A percentile compares a stretch with the other conserved stretches of the same genome.
phyloP scores from a whole-genome alignment of 257 asterid genomes.

The Nicotiana otophora region DNA sequence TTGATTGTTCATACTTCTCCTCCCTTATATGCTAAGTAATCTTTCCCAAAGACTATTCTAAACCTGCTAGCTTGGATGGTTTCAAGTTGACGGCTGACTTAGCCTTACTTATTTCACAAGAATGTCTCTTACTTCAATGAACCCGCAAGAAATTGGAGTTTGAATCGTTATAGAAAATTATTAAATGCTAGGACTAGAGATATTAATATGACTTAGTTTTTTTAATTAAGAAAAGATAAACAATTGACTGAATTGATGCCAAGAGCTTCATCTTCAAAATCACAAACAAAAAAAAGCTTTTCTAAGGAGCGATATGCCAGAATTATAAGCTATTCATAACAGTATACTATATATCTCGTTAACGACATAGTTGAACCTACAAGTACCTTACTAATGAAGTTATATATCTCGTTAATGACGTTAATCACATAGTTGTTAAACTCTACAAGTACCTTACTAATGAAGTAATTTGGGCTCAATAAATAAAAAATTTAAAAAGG shows the following conservation, averaged over 20 bases:
- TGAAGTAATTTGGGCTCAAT: background rate
- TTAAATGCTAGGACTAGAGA: background rate
- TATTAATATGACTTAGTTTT: background rate
- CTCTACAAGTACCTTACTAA: background rate
- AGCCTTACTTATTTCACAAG: background rate
- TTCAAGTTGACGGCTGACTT: background rate
- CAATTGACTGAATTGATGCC: background rate
- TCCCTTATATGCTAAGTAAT: background rate
- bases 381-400: background rate
- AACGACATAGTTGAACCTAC: too few species aligned
- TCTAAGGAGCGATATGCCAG: too few species aligned
- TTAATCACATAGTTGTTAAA: background rate
- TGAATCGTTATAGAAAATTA: background rate
- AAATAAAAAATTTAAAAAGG: background rate
- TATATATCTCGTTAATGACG: too few species aligned
- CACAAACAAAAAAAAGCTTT: too few species aligned
- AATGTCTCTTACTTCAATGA: background rate
- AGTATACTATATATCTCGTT: background rate
- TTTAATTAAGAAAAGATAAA: background rate
- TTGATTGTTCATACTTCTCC: background rate
- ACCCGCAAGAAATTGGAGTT: constrained; percentile 2
- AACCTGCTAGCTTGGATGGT: background rate
- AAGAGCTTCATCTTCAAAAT: too few species aligned
- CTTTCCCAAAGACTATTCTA: background rate
- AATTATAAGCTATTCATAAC: background rate